These are phyloP conservation scores for Phellopilus nigrolimitatus DNA, from an alignment of 1,284 basidiomycete genomes.

Conservation along the genomic window DNA sequence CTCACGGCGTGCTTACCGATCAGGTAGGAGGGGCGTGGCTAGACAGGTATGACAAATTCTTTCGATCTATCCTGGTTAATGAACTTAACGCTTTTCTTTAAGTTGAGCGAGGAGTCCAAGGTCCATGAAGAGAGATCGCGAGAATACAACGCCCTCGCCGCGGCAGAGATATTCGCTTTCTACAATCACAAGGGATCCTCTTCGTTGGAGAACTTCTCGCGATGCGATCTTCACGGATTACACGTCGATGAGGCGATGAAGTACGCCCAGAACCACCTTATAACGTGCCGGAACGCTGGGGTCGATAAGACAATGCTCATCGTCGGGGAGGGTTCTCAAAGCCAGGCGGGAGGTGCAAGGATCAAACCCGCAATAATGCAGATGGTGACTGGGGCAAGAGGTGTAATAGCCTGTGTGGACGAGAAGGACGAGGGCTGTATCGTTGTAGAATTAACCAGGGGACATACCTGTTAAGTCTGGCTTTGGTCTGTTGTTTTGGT, in stretches of 20 bases:
- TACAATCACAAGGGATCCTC: conserved; percentile 13
- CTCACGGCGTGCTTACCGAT: not conserved
- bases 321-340: conserved; percentile 18
- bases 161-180: conserved; percentile 12
- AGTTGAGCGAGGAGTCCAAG: conserved; percentile 15
- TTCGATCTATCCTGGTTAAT: not conserved
- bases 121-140: conserved; percentile 14
- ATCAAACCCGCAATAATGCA: conserved; percentile 18
- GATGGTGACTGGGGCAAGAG: conserved; percentile 6
- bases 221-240: conserved; percentile 20
- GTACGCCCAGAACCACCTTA: conserved; percentile 13
- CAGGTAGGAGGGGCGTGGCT: not conserved
- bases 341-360: conserved; percentile 16
- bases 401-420: conserved; percentile 11
- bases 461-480: not conserved
- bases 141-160: conserved; percentile 15
- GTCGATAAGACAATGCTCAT: conserved; percentile 20
- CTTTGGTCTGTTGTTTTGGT: too few relatives aligned
- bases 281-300: conserved; percentile 7
- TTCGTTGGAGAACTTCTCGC: not conserved
- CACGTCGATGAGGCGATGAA: conserved; percentile 17
- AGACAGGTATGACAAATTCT: not conserved
- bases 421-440: conserved; percentile 19
- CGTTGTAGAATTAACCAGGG: conserved; percentile 11
- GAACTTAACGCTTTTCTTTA: not conserved